Percentiles rank a stretch among this genome's conserved stretches.
Conservation (phyloP, 2,329 filamentous ascomycete genomes). For the Waltergamsia citrina region DNA sequence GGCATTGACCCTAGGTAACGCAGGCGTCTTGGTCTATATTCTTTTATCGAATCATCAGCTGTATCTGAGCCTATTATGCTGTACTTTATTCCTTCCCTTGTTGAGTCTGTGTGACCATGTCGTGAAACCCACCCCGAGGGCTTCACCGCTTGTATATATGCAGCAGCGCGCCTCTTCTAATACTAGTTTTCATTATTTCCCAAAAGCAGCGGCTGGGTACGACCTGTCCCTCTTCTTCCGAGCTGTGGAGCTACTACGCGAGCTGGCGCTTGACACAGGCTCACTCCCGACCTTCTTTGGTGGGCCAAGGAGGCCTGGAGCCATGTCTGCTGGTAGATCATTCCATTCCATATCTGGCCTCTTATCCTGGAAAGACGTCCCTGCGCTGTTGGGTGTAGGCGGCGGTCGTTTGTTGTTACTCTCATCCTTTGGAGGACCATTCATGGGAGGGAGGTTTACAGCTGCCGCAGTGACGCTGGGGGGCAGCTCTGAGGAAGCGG, state of each 20-base stretch:
- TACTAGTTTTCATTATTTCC: slow-evolving; percentile 12
- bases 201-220: slow-evolving; percentile 55
- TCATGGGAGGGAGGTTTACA: slow-evolving; percentile 18
- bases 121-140: too few species aligned
- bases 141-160: too few species aligned
- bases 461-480: slow-evolving; percentile 18
- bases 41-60: slow-evolving; percentile 5
- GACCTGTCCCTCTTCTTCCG: slow-evolving; percentile 51
- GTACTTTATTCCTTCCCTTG: too few species aligned
- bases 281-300: slow-evolving; percentile 18
- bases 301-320: slow-evolving; percentile 19
- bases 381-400: too few species aligned
- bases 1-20: too few species aligned
- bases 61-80: slow-evolving; percentile 4
- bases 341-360: slow-evolving; percentile 56
- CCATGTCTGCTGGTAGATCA: slow-evolving; percentile 53
- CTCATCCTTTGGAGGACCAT: slow-evolving; percentile 1
- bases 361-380: slow-evolving; percentile 47
- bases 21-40: background rate
- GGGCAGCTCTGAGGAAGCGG: background rate
- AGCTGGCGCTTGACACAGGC: slow-evolving; percentile 33
- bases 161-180: too few species aligned
- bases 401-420: too few species aligned
- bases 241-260: slow-evolving; percentile 43
- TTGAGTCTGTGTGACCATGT: too few species aligned